Conservation (phyloP, 371 early-diverging fungal genomes). For the Nematocida ironsii region DNA sequence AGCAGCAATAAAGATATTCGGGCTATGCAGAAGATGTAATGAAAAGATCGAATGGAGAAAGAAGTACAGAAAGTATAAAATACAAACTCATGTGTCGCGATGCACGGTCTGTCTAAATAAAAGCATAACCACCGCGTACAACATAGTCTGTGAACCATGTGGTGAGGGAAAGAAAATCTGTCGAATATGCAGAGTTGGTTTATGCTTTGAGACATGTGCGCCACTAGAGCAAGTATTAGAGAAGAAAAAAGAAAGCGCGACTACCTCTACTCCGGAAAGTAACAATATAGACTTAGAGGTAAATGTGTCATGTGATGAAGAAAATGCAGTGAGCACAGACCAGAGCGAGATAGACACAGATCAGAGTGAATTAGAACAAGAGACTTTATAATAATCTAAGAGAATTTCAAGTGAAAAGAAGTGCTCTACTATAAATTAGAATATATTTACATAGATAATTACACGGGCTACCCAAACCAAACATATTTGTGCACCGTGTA, state of each 20-base stretch:
- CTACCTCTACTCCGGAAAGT: neutral
- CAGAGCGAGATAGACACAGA: too few species aligned
- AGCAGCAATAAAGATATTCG: slow-evolving; percentile 27
- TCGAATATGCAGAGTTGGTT: slow-evolving; percentile 32
- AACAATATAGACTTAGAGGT: neutral
- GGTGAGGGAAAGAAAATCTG: slow-evolving; percentile 30
- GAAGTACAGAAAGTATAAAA: slow-evolving; percentile 55
- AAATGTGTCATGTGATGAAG: neutral
- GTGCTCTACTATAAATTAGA: too few species aligned
- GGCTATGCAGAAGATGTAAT: slow-evolving; percentile 46
- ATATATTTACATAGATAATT: too few species aligned
- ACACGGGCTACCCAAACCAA: too few species aligned
- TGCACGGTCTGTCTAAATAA: slow-evolving; percentile 48
- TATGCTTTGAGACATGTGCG: slow-evolving; percentile 35
- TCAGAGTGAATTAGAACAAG: too few species aligned
- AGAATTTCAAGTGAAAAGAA: too few species aligned
- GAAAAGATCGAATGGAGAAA: slow-evolving; percentile 55
- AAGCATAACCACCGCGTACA: slow-evolving; percentile 47
- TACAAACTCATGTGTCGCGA: slow-evolving; percentile 35
- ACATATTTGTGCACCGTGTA: too few species aligned
- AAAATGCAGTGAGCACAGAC: neutral
- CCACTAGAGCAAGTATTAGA: slow-evolving; percentile 29
- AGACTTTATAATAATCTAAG: too few species aligned
- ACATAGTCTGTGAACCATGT: slow-evolving; percentile 55
- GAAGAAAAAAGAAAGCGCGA: neutral